Percentiles rank a stretch among this genome's conserved stretches.
phyloP scores from a whole-genome alignment of 1,139 yeast species.

The Diutina neorugosa region DNA sequence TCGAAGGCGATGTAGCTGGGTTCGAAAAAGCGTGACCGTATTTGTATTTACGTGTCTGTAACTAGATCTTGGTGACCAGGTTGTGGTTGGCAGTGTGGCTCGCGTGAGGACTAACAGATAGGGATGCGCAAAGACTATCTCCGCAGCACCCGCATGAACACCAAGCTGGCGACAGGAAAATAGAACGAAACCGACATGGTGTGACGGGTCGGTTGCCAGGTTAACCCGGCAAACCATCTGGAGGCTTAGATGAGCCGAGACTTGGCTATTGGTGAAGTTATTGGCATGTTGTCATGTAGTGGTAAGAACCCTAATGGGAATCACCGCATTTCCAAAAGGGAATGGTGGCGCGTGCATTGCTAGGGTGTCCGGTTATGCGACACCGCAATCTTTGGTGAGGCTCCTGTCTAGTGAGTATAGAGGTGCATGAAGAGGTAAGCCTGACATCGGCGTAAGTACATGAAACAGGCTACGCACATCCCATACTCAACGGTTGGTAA shows the following conservation, averaged over 20 bases:
- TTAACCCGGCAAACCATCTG: neutral
- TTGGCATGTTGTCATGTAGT: no score
- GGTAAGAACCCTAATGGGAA: no score
- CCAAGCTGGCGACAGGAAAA: neutral
- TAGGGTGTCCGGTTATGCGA: neutral
- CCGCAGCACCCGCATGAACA: neutral
- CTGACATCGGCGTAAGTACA: neutral
- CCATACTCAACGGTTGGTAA: neutral
- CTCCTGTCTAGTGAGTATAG: neutral
- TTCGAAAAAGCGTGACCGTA: no score
- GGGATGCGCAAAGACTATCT: neutral
- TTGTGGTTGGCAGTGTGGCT: neutral
- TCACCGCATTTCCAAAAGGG: neutral
- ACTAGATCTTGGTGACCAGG: no score
- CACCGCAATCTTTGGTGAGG: neutral
- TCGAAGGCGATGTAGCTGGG: no score
- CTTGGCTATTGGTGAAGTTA: neutral
- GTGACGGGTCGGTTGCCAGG: neutral
- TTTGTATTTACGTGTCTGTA: no score
- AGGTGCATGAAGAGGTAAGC: neutral
- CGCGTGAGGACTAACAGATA: neutral
- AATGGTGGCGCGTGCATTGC: neutral
- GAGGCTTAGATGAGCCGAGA: neutral
- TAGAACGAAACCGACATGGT: neutral
- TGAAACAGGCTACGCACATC: neutral